These are phyloP conservation scores for Carex littledalei DNA, from an alignment of 176 grass and related monocot species.

Conservation along the genomic window DNA sequence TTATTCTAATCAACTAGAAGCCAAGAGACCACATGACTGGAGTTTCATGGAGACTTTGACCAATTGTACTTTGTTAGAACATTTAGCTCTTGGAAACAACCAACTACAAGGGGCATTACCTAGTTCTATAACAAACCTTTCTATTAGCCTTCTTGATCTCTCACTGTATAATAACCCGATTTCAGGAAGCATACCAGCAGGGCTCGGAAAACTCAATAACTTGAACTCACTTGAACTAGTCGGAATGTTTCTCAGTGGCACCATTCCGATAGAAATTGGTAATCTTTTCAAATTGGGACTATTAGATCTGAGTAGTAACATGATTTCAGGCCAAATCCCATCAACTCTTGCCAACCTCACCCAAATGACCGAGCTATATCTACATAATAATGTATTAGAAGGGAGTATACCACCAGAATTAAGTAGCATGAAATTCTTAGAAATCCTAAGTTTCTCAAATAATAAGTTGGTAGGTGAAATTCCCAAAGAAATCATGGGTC, in stretches of 20 bases:
- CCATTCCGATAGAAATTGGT: not conserved
- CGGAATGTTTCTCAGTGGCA: not conserved
- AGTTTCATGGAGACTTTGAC: constrained; percentile 14
- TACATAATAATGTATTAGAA: not conserved
- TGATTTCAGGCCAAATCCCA: not conserved
- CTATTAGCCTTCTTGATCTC: not conserved
- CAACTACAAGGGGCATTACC: constrained; percentile 14
- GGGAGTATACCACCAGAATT: not conserved
- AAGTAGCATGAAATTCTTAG: not conserved
- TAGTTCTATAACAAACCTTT: constrained; percentile 31
- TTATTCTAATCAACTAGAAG: constrained; percentile 15
- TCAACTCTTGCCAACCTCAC: not conserved
- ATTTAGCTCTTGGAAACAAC: not conserved
- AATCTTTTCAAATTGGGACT: not conserved
- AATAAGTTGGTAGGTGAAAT: constrained; percentile 27
- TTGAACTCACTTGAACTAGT: not conserved
- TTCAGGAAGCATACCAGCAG: not conserved
- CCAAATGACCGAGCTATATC: not conserved
- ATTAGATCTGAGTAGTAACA: not conserved
- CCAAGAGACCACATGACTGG: constrained; percentile 18
- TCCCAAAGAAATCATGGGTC: not conserved
- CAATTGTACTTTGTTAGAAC: constrained; percentile 2
- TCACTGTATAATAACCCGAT: not conserved
- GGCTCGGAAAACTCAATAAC: not conserved
- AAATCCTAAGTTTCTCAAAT: constrained; percentile 3